Evolutionary conservation across 805 yeast species (phyloP), one percentile per base, ranked within the genome.

Genomic region (Zygosaccharomyces rouxii): DNA sequence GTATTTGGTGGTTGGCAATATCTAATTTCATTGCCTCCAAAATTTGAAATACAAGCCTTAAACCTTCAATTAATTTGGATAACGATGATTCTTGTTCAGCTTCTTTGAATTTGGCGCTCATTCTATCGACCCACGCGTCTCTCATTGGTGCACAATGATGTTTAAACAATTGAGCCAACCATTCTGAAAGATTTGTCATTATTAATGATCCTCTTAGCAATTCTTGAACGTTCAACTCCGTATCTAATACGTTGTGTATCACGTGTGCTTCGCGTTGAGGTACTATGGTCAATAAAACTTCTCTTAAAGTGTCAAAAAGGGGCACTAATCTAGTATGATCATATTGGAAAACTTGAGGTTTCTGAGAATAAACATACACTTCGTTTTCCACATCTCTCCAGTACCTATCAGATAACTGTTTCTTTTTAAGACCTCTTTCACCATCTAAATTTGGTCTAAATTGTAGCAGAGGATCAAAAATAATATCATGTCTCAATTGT

Each of bases 91-190:
- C 73, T n/a, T 60, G 55, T 51, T 72, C 73, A 13, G 73, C 73
- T 44, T 64, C 62, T 40, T 59, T 74, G 58, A 86, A 81, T 56
- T 77, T 77, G 10, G 64, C 58, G 42, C 79, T 79, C 94, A 90
- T 87, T 58, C 84, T 87, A 57, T 81, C 86, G 31, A 90, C 95
- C 89, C 94, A 84, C 35, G 79, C 70, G 67, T 88, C 96, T 63
- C 97, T 78, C 95, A 89, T 89, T 53, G 97, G 97, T 5, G 97
- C 96, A 69, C 97, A 89, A 64, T 88, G 96, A 45, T 83, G 80
- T 68, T 89, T 88, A 69, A 92, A 84, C 28, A 89, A 79, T 28
- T 76, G 73, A 1, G 88, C 80, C 37, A 90, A 74, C 92, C 95
- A 86, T 48, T 74, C 74, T 2, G 90, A 77, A 57, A 89, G 75